These are phyloP conservation scores for Closterium sp. DNA, from an alignment of 139 green algal species.

Conservation along the genomic window DNA sequence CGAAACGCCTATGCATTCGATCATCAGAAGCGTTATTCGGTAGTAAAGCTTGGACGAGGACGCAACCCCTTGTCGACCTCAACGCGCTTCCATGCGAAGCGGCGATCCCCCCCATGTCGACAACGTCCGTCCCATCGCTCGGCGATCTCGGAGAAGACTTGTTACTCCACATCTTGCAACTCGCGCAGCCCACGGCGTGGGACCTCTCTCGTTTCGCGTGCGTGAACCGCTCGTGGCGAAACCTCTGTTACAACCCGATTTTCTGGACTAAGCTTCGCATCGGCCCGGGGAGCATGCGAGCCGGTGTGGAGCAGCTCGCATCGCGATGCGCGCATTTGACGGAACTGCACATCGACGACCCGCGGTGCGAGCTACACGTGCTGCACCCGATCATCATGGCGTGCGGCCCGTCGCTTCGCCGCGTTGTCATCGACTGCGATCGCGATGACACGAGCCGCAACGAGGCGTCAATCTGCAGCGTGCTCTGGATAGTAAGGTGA, in stretches of 20 bases:
- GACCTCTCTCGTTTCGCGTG: conserved; percentile 18
- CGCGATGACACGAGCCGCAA: conserved; percentile 26
- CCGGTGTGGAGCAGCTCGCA: conserved; percentile 10
- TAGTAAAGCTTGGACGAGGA: background rate
- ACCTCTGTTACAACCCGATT: conserved; percentile 9
- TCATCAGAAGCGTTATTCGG: too few relatives aligned
- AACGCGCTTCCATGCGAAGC: background rate
- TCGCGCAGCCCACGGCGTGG: background rate
- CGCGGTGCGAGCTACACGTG: conserved; percentile 34
- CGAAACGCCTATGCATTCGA: background rate
- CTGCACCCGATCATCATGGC: conserved; percentile 33
- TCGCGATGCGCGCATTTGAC: background rate
- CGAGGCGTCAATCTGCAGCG: conserved; percentile 31
- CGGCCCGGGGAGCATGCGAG: background rate
- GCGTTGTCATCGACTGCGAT: conserved; percentile 27
- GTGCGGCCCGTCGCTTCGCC: background rate
- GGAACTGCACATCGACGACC: conserved; percentile 35
- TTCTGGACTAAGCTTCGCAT: conserved; percentile 17
- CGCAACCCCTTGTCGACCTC: background rate
- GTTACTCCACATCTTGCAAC: conserved; percentile 15
- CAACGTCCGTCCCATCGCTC: background rate
- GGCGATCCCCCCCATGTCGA: background rate
- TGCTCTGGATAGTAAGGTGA: conserved; percentile 19
- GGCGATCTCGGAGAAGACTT: conserved; percentile 15
- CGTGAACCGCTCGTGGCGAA: conserved; percentile 5